These are phyloP conservation scores for Eutypa lata DNA, from an alignment of 2,329 filamentous ascomycete genomes.

Conservation along the genomic window DNA sequence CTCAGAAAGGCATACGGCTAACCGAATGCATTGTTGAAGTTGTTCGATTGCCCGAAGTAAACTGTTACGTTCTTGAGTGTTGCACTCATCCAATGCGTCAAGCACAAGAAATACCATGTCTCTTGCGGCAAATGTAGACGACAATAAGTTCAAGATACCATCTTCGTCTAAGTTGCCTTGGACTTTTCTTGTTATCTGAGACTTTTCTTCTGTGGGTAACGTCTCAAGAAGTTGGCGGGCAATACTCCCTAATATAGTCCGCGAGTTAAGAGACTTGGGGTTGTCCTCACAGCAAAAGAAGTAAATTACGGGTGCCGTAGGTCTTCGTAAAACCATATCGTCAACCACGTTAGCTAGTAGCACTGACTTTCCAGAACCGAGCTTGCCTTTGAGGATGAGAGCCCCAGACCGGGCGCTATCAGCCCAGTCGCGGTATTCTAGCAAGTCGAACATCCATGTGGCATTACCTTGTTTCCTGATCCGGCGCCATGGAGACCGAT, in stretches of 20 bases:
- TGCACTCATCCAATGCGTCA: neutral
- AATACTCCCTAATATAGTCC: neutral
- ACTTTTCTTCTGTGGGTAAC: neutral
- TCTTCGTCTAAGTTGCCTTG: neutral
- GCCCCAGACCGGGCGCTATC: constrained; percentile 13
- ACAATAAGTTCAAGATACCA: neutral
- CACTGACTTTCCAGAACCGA: neutral
- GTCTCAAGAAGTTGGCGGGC: neutral
- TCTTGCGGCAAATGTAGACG: neutral
- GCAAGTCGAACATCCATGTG: constrained; percentile 13
- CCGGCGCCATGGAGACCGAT: constrained; percentile 39
- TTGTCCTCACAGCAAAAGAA: neutral
- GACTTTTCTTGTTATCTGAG: neutral
- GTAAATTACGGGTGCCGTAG: neutral
- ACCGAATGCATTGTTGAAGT: neutral
- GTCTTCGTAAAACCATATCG: neutral
- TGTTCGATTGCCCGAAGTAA: neutral
- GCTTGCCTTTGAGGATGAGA: constrained; percentile 30
- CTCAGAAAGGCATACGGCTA: neutral
- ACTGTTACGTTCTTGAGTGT: neutral
- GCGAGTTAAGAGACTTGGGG: neutral
- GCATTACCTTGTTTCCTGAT: constrained; percentile 36
- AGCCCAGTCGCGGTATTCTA: constrained; percentile 3
- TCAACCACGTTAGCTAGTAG: neutral
- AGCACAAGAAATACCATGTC: neutral